Conservation (phyloP, 495 filamentous ascomycete species). For the Collariella sp. region DNA sequence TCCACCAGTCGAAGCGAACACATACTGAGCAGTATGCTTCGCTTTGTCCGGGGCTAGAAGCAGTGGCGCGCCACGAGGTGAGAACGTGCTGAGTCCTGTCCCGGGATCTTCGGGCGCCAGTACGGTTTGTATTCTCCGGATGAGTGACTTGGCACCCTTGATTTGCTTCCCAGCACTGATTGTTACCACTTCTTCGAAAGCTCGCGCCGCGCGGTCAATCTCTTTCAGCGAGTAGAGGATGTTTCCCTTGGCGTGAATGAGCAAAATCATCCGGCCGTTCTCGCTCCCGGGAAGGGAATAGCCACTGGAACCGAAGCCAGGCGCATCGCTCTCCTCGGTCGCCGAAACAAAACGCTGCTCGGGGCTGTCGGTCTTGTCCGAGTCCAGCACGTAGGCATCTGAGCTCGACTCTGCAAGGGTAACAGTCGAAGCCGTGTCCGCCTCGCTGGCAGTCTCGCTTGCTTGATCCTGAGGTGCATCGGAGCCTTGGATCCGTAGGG, state of each 20-base stretch:
- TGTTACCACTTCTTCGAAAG: conserved; percentile 91
- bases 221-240: conserved; percentile 93
- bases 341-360: conserved; percentile 13
- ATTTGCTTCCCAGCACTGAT: conserved; percentile 70
- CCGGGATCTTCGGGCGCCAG: conserved; percentile 42
- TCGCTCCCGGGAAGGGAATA: conserved; percentile 81
- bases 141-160: conserved; percentile 68
- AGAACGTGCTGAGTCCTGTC: conserved; percentile 21
- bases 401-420: conserved; percentile 13
- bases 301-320: conserved; percentile 72
- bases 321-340: conserved; percentile 42
- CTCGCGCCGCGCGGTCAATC: conserved; percentile 70
- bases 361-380: conserved; percentile 20
- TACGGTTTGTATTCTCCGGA: conserved; percentile 69
- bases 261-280: conserved; percentile 84
- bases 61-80: conserved; percentile 39
- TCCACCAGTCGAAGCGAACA: conserved; percentile 65
- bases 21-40: conserved; percentile 71
- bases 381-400: conserved; percentile 18
- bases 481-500: conserved; percentile 45
- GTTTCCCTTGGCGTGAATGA: conserved; percentile 95
- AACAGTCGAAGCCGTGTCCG: conserved; percentile 15
- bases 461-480: conserved; percentile 8
- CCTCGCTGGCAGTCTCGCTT: conserved; percentile 18
- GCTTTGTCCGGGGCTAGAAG: conserved; percentile 78